A percentile compares a stretch with the other conserved stretches of the same genome.
phyloP scores from a whole-genome alignment of 257 asterid species.

The Ehretia macrophylla region DNA sequence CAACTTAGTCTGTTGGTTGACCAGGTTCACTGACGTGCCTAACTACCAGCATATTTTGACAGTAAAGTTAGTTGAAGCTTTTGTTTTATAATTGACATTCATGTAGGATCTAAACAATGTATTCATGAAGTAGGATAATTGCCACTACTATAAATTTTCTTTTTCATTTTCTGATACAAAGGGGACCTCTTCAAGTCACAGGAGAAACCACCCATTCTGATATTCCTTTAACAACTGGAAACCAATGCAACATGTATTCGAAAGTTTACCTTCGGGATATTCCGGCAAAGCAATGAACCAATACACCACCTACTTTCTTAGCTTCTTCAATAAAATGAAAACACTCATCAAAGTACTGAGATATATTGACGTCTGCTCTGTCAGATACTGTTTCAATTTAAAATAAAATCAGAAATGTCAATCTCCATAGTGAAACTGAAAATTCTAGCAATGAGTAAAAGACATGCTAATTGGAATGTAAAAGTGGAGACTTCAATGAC shows the following conservation, averaged over 20 bases:
- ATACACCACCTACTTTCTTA: slow-evolving; percentile 61
- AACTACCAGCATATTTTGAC: no score
- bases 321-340: slow-evolving; percentile 78
- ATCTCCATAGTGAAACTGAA: neutral
- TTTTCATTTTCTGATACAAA: no score
- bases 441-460: neutral
- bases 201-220: neutral
- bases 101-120: no score
- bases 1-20: no score
- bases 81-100: no score
- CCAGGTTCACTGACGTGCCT: no score
- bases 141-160: no score
- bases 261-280: slow-evolving; percentile 71
- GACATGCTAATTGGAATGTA: neutral
- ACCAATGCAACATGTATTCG: neutral
- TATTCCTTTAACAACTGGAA: neutral
- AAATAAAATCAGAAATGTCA: neutral
- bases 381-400: slow-evolving; percentile 59
- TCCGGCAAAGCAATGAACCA: slow-evolving; percentile 89
- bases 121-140: no score
- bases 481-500: neutral
- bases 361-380: slow-evolving; percentile 43
- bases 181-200: no score
- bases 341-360: slow-evolving; percentile 65
- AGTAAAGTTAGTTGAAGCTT: no score